Evolutionary conservation across 2,329 filamentous ascomycete genomes (phyloP), one percentile per base, ranked within the genome.

Genomic region (Paecilomyces variotii): DNA sequence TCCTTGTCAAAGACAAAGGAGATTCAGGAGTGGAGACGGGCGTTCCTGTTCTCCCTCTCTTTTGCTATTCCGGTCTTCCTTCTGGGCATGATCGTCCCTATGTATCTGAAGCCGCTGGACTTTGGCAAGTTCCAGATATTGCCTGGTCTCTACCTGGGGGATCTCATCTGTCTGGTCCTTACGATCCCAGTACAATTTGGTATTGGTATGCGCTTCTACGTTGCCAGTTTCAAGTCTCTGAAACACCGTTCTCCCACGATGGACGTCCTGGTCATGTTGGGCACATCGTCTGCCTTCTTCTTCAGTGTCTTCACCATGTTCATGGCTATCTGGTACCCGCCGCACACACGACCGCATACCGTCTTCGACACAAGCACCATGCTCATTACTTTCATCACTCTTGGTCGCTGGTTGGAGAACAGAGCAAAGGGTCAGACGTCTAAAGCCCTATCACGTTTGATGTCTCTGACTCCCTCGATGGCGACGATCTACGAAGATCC

Each of bases 301-400:
- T 99, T 97, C 77, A 97, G 93, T 72, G 78, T 91, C 65, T 85
- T 90, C 54, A 85, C 91, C 14, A 97, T 99, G 91, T 57, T 87
- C 3, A 86, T 97, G 14, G 95, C 91, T 0, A 72, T 97, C 24
- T 64, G 89, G 12, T 80, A 84, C n/a, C 79, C 84, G 25, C 89
- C 91, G 5, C 91, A 97, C 70, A 84, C 82, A 2, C 84, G 90
- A 54, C 94, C 94, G 0, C 87, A 85, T 62, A 97, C 91, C 1
- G 89, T 97, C 14, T 99, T 99, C 68, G 94, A 99, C 70, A 99
- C 94, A 1, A 97, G 92, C 75, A 96, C 91, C 25, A 99, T 97
- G 94, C 82, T 99, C 56, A 92, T 99, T 72, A 96, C 91, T 0
- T 97, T 99, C 71, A 91, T 97, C 72, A 91, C 89, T 0, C 78